Evolutionary conservation across 805 yeast genomes (phyloP), one percentile per base, ranked within the genome.

Genomic region (Candida caryicola): DNA sequence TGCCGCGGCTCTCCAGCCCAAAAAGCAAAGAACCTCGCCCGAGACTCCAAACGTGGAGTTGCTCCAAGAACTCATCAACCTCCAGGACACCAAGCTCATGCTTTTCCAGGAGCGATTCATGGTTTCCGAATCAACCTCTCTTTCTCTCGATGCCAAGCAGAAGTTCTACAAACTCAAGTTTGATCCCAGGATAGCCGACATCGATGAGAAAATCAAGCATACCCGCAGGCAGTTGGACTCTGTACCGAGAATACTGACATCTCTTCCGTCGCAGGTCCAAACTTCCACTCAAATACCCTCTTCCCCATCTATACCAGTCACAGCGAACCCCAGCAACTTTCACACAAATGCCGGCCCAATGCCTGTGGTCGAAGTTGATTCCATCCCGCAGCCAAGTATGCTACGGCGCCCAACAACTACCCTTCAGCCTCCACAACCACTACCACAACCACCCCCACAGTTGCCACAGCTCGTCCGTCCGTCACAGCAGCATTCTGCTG

Each of bases 131-230:
- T 63, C 70, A 4, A 60, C 71, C 1, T 57, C 69, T 5, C 55
- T 66, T 8, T 64, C 71, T 4, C 44, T 61, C 4, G 71, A 66
- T 41, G 62, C 62, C 6, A 67, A 67, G 42, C 46, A 54, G 18
- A 43, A 47, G 10, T 64, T 58, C 50, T 54, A 56, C 28, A 36
- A 38, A 23, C 47, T 42, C 17, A 48, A 48, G 27, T 63, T 55
- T 36, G 45, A 46, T 12, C 69, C 71, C 2, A 41, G 51, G 29
- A 45, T 58, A 31, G 30, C 21, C 9, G 27, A 9, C 5, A 23
- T 38, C 10, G 25, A 37, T n/a, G 14, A 5, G 10, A 29, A 37
- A 27, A 37, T 37, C 16, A 23, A 16, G 13, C 23, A 21, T 13
- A 19, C 33, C 10, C 32, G 40, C 19, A 25, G 21, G 12, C 18